Evolutionary conservation across 1,139 yeast genomes (phyloP), one percentile per base, ranked within the genome.

Genomic region (Kurtzmaniella quercitrusa): DNA sequence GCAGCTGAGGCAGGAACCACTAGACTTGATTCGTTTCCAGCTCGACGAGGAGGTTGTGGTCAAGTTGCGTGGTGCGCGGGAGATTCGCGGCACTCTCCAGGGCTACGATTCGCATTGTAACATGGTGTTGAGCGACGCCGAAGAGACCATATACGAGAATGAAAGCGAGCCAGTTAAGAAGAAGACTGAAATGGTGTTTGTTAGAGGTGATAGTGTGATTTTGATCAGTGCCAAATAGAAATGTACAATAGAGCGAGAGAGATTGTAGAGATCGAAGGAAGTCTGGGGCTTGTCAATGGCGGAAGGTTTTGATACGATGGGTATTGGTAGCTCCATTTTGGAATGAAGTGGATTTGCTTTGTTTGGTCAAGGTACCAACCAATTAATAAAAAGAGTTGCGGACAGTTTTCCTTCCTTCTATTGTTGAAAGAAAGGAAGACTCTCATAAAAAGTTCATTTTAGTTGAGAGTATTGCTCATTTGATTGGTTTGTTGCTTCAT

Each of bases 31-130:
- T 52, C 82, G 94, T 51, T 78, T 86, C 49, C 88, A 91, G 47
- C 70, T 94, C 40, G 98, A 94, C 58, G 98, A 93, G 63, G 69
- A 74, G 43, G 91, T 94, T 19, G 78, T 81, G 57, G 95, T 94
- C 45, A 94, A 94, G 61, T 78, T 94, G 47, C 82, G 98, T 61
- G 98, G 97, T n/a, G 95, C 95, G 48, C 78, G 99, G 53, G 97
- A 91, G 60, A 77, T 93, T 66, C 79, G 81, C 38, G 99, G 99
- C 5, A 82, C 81, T 52, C 74, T 94, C 45, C 98, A 93, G 60
- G 97, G 96, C 1, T 93, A 88, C 64, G 98, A 93, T 63, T 86
- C 95, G 40, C 98, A 93, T 65, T 93, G 98, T 65, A 93, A 94
- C 62, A 82, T 94, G 77, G 96, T 93, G 36, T 76, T 93, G 52